Conservation (phyloP, 306 rosid species). For the Astragalus membranaceus region DNA sequence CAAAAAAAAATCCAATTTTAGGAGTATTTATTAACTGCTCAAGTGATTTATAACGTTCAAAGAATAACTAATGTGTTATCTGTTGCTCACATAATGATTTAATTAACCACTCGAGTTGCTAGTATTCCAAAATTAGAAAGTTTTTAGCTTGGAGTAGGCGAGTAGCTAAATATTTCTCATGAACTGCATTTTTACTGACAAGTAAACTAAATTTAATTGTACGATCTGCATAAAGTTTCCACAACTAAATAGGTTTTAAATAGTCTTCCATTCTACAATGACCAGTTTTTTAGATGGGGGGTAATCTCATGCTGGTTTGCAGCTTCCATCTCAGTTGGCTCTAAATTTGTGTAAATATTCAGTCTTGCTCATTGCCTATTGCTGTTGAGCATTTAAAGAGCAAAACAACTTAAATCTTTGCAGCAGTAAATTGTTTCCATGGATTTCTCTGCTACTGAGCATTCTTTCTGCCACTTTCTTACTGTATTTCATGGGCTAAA, state of each 20-base stretch:
- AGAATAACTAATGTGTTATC: neutral
- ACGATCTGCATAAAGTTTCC: neutral
- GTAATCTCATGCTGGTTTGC: neutral
- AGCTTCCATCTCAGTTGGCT: neutral
- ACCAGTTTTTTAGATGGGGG: neutral
- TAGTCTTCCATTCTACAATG: neutral
- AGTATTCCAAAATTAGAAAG: neutral
- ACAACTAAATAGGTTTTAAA: neutral
- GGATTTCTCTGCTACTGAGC: neutral
- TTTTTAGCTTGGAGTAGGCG: neutral
- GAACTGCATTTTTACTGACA: neutral
- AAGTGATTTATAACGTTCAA: neutral
- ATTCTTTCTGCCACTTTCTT: constrained; percentile 9
- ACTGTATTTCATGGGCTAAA: constrained; percentile 13
- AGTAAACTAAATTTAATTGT: neutral
- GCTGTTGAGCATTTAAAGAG: neutral
- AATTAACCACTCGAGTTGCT: neutral
- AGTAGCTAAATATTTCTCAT: neutral
- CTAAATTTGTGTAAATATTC: neutral
- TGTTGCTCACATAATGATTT: neutral
- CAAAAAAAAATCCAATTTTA: neutral
- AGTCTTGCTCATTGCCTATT: constrained; percentile 4
- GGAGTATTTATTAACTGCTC: neutral
- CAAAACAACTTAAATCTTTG: neutral
- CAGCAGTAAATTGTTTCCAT: neutral